Percentiles rank a stretch among this genome's conserved stretches.
Evolutionary conservation across 2,329 filamentous ascomycete genomes (phyloP).

Genomic region (Cordyceps farinosa): DNA sequence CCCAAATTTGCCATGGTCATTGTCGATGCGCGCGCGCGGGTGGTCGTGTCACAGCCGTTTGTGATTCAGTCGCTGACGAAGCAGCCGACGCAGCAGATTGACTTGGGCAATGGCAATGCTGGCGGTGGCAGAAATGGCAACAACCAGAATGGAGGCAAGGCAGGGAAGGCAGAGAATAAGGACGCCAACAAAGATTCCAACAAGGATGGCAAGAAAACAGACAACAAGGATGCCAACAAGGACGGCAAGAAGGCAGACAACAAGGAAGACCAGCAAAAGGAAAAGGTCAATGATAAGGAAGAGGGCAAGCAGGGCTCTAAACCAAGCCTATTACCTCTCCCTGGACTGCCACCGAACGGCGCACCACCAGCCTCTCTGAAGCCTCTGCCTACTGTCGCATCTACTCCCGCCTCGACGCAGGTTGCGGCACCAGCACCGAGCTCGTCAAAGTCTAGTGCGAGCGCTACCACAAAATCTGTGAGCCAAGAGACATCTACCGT

Average conservation of each 20-base stretch:
- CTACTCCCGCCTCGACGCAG: not conserved
- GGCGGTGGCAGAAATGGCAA: conserved; percentile 15
- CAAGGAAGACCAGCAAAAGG: conserved; percentile 2
- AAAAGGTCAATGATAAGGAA: not conserved
- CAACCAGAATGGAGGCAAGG: not conserved
- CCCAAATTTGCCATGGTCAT: conserved; percentile 24
- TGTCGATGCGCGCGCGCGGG: conserved; percentile 19
- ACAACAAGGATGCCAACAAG: conserved; percentile 11
- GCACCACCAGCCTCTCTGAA: conserved; percentile 1
- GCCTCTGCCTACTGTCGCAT: conserved; percentile 8
- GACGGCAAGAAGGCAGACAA: not conserved
- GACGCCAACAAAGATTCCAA: conserved; percentile 1
- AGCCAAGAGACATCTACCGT: not conserved
- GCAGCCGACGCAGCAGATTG: conserved; percentile 8
- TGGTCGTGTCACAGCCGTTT: conserved; percentile 21
- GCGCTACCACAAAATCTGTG: not conserved
- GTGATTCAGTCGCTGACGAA: conserved; percentile 15
- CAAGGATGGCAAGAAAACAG: not conserved
- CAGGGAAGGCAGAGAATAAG: not conserved
- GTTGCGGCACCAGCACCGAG: not conserved
- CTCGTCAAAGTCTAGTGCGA: not conserved
- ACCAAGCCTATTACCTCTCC: conserved; percentile 3
- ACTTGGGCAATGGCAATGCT: not conserved
- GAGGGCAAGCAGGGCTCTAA: not conserved
- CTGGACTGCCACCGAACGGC: not conserved